Base-by-base conservation (phyloP, 2,329 filamentous ascomycete genomes). In the Aspergillus eucalypticola region DNA sequence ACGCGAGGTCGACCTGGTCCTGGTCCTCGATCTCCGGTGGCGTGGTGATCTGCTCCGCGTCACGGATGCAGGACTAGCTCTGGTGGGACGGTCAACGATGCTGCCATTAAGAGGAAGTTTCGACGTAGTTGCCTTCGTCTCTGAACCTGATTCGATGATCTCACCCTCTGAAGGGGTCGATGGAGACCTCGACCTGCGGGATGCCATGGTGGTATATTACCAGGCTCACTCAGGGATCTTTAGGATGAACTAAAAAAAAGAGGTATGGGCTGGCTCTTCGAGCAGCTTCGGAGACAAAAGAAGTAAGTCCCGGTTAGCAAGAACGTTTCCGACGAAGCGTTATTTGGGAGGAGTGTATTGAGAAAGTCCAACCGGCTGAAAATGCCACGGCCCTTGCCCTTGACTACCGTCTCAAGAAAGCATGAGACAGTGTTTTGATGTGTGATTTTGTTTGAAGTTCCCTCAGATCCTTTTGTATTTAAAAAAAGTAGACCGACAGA, bases 51-150 rank as follows among this genome's bases (percentile, higher is more conserved):
- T 69, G 67, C 67, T 72, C 73, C 82, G 85, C 76, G 79, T 66
- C 59, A 73, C 72, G 65, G 74, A 71, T 69, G 77, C 72, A 70
- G 71, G 70, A 82, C 84, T 86, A 80, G 79, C 84, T 93, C 92
- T 96, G 90, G 90, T 86, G 84, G 84, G 87, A 86, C 89, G 90
- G 91, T 96, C 90, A 96, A 96, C 88, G 86, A 85, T 88, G 86
- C 82, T 88, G 89, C 87, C 85, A 85, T 88, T 86, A 84, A 85
- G 80, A 78, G 84, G 84, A 84, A 84, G 83, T 84, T 88, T 86
- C 88, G 89, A 82, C 79, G 79, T 89, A 91, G 90, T 90, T 95
- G 91, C 91, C 91, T 95, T 95, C 78, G 73, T 77, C 80, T 86
- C 84, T 83, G 83, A 84, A 79, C 84, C 83, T 80, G 86, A 86